These are phyloP conservation scores for Stephanodiscus triporus DNA, from an alignment of 108 stramenopile genomes.

Conservation along the genomic window DNA sequence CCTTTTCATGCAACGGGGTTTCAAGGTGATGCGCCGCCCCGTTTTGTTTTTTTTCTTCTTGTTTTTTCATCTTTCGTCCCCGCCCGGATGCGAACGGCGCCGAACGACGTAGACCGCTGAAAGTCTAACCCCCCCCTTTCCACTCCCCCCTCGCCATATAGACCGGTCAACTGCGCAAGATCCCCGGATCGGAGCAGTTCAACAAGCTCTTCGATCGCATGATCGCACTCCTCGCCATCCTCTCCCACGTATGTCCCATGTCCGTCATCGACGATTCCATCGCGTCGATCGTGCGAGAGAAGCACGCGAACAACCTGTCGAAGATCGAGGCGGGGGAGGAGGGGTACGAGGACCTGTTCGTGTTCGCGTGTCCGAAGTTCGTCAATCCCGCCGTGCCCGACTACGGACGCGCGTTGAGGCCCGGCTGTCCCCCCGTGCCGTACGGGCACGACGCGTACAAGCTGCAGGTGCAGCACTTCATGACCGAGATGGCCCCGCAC, in stretches of 20 bases:
- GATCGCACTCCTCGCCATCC: slow-evolving; percentile 85
- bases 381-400: slow-evolving; percentile 84
- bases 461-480: slow-evolving; percentile 85
- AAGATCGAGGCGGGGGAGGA: slow-evolving; percentile 85
- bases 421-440: slow-evolving; percentile 39
- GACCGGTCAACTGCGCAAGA: slow-evolving; percentile 80
- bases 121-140: too few relatives aligned
- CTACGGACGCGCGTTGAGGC: slow-evolving; percentile 51
- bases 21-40: too few relatives aligned
- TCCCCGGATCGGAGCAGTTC: slow-evolving; percentile 80
- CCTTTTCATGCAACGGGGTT: slow-evolving; percentile 78
- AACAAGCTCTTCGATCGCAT: slow-evolving; percentile 87
- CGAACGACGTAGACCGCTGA: too few relatives aligned
- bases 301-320: slow-evolving; percentile 81
- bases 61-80: neutral
- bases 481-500: slow-evolving; percentile 82
- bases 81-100: too few relatives aligned
- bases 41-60: too few relatives aligned
- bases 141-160: neutral
- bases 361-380: slow-evolving; percentile 92
- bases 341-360: slow-evolving; percentile 86
- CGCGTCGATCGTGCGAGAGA: slow-evolving; percentile 75
- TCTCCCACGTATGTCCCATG: slow-evolving; percentile 73
- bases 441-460: slow-evolving; percentile 70
- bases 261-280: slow-evolving; percentile 81